These are phyloP conservation scores for Microcyclosporella mali DNA, from an alignment of 2,329 filamentous ascomycete species.

Conservation along the genomic window DNA sequence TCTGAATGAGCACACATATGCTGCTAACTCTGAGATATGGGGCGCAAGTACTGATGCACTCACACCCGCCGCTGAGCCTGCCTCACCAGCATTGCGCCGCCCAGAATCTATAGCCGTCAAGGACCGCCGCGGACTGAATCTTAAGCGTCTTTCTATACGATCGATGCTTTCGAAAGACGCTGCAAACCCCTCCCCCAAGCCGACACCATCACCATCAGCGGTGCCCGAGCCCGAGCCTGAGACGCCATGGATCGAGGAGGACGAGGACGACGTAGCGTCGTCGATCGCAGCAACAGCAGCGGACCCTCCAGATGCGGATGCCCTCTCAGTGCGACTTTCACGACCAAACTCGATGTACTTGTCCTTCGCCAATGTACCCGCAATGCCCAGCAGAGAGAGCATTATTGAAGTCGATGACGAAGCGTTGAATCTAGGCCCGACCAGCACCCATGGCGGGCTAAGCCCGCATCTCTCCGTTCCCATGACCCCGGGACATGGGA, in stretches of 20 bases:
- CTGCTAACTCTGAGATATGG: neutral
- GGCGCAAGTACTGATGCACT: neutral
- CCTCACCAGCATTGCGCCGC: constrained; percentile 8
- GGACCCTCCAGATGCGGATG: constrained; percentile 18
- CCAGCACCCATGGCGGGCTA: constrained; percentile 1
- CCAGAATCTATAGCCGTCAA: constrained; percentile 4
- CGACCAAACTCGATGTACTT: constrained; percentile 13
- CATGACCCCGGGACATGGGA: neutral
- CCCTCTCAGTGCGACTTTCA: constrained; percentile 13
- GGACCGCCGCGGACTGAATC: constrained; percentile 5
- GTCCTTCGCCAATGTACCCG: constrained; percentile 1
- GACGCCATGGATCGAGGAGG: constrained; percentile 3
- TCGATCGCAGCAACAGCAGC: constrained; percentile 19
- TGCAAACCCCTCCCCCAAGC: constrained; percentile 30
- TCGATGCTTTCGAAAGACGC: constrained; percentile 13
- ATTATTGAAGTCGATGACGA: constrained; percentile 18
- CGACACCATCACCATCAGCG: constrained; percentile 27
- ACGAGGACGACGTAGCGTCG: constrained; percentile 17
- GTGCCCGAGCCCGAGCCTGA: neutral
- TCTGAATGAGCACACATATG: neutral
- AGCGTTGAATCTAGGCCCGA: constrained; percentile 10
- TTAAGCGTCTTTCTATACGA: constrained; percentile 11
- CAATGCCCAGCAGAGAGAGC: constrained; percentile 6
- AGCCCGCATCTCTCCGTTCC: neutral
- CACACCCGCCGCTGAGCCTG: constrained; percentile 1